phyloP scores from a whole-genome alignment of 345 rosid genomes.

The Gossypium arboreum region DNA sequence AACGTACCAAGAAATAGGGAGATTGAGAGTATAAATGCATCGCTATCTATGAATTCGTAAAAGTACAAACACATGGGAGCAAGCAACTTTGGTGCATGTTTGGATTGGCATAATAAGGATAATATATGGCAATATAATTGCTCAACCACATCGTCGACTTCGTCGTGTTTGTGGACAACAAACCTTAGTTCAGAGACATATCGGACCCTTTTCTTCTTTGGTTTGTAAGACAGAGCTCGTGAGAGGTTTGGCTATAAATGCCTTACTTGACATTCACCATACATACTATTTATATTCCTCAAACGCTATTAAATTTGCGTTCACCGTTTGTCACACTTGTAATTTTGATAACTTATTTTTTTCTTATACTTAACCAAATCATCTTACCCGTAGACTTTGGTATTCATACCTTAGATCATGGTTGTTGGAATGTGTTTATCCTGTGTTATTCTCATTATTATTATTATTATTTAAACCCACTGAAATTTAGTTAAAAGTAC shows the following conservation, averaged over 20 bases:
- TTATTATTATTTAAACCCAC: not conserved
- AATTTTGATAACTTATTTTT: no score
- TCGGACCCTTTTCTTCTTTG: not conserved
- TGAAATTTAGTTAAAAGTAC: not conserved
- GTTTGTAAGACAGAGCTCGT: not conserved
- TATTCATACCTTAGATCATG: no score
- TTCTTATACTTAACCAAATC: no score
- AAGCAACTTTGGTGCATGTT: not conserved
- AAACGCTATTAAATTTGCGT: no score
- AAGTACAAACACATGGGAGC: constrained; percentile 5
- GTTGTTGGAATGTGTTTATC: no score
- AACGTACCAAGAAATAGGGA: not conserved
- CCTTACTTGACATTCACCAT: not conserved
- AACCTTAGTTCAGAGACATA: not conserved
- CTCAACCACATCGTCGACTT: not conserved
- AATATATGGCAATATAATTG: not conserved
- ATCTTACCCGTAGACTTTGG: no score
- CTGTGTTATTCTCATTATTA: no score
- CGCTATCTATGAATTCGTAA: not conserved
- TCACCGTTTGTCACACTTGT: no score
- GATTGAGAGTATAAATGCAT: not conserved
- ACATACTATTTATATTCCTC: no score
- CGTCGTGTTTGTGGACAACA: not conserved
- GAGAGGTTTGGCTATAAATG: not conserved
- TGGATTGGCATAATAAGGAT: not conserved